Evolutionary conservation across 176 grass and related monocot genomes (phyloP).

Genomic region (Cymbopogon citratus): DNA sequence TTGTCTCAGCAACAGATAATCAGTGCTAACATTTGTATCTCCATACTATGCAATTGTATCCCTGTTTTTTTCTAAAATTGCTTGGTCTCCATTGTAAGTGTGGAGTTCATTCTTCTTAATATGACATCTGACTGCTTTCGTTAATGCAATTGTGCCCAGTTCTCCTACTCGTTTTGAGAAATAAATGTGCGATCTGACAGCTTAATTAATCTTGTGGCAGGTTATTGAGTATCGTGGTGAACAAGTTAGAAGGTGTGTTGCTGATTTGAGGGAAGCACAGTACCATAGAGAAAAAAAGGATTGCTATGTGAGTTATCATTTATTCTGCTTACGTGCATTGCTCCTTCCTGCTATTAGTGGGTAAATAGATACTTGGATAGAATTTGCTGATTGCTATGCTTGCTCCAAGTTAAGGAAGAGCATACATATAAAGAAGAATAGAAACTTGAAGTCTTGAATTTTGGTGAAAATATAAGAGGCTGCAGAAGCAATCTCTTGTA

Average conservation of each 20-base stretch:
- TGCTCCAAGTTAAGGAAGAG: neutral
- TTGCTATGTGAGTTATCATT: conserved; percentile 74
- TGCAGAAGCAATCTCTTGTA: neutral
- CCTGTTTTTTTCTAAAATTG: conserved; percentile 15
- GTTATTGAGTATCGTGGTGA: conserved; percentile 94
- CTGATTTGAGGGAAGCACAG: conserved; percentile 81
- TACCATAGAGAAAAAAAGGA: conserved; percentile 81
- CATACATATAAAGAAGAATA: neutral
- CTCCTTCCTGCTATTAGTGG: neutral
- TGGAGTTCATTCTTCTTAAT: neutral
- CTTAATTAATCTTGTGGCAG: conserved; percentile 32
- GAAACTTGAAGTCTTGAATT: neutral
- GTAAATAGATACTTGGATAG: neutral
- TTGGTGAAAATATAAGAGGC: neutral
- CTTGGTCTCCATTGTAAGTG: neutral
- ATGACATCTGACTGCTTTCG: neutral
- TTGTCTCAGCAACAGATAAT: neutral
- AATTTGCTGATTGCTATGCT: neutral
- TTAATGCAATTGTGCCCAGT: neutral
- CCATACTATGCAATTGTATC: neutral
- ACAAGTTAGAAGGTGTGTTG: conserved; percentile 73
- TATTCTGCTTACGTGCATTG: neutral
- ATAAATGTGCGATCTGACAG: neutral
- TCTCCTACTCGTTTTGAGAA: neutral
- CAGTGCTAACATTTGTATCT: neutral